These are phyloP conservation scores for Yarrowia sp. DNA, from an alignment of 805 yeast species.

Conservation along the genomic window DNA sequence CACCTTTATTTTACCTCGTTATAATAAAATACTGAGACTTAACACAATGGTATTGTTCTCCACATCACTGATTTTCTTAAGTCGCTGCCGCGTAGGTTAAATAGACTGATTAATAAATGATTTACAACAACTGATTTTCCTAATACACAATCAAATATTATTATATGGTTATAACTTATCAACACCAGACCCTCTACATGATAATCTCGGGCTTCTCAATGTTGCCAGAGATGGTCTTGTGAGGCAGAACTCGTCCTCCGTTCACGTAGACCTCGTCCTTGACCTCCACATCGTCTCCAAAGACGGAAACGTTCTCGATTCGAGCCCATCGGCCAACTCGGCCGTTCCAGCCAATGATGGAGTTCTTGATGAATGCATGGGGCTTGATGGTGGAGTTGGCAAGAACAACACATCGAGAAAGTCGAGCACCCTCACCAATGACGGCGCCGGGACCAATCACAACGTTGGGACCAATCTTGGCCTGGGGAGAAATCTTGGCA, in stretches of 20 bases:
- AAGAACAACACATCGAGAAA: slow-evolving; percentile 89
- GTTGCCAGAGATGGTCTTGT: slow-evolving; percentile 91
- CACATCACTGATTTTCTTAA: too few relatives aligned
- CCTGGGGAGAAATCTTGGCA: slow-evolving; percentile 86
- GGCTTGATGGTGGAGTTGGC: slow-evolving; percentile 89
- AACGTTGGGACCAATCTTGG: slow-evolving; percentile 97
- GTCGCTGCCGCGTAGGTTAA: too few relatives aligned
- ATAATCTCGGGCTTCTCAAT: slow-evolving; percentile 98
- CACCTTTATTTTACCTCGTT: too few relatives aligned
- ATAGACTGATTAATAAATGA: too few relatives aligned
- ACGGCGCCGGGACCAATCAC: slow-evolving; percentile 94
- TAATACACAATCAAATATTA: slow-evolving; percentile 11
- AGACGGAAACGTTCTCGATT: slow-evolving; percentile 93
- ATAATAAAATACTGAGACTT: too few relatives aligned
- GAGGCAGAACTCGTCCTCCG: slow-evolving; percentile 99
- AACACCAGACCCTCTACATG: slow-evolving; percentile 54
- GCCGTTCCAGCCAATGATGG: slow-evolving; percentile 99
- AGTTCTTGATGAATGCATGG: slow-evolving; percentile 96
- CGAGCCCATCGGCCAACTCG: slow-evolving; percentile 99
- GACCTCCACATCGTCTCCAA: slow-evolving; percentile 98
- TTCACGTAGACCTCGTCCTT: slow-evolving; percentile 98
- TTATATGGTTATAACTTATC: slow-evolving; percentile 19
- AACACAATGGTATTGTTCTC: too few relatives aligned
- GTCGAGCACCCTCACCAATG: slow-evolving; percentile 98
- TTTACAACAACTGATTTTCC: too few relatives aligned